These are phyloP conservation scores for Cladosporium velox DNA, from an alignment of 2,329 filamentous ascomycete genomes.

Conservation along the genomic window DNA sequence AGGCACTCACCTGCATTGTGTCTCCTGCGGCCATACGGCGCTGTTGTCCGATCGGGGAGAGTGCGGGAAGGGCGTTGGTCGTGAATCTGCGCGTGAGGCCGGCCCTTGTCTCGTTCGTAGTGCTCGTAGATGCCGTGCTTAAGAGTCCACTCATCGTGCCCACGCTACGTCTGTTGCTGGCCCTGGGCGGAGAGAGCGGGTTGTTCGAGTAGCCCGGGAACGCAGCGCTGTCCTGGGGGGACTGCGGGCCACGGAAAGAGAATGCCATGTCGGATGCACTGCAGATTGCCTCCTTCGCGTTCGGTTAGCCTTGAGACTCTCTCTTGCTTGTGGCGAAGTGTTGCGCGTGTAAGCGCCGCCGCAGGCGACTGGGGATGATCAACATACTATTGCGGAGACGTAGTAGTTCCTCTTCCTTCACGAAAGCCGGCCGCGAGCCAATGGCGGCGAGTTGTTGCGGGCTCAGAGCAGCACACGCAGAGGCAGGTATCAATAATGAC, in stretches of 20 bases:
- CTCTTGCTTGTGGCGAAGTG: neutral
- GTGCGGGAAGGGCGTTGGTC: constrained; percentile 77
- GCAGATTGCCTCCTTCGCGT: neutral
- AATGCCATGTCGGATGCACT: constrained; percentile 59
- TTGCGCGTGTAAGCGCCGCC: constrained; percentile 11
- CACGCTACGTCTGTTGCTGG: constrained; percentile 36
- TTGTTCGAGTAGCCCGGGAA: constrained; percentile 59
- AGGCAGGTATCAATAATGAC: constrained; percentile 12
- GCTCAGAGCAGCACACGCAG: constrained; percentile 8
- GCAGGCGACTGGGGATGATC: neutral
- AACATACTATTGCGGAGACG: constrained; percentile 19
- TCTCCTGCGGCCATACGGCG: constrained; percentile 56
- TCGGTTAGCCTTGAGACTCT: neutral
- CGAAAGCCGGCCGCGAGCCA: constrained; percentile 12
- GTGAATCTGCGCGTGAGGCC: constrained; percentile 90
- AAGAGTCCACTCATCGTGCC: constrained; percentile 28
- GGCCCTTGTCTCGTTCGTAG: constrained; percentile 67
- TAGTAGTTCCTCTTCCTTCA: constrained; percentile 17
- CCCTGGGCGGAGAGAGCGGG: constrained; percentile 53
- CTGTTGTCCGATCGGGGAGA: constrained; percentile 61
- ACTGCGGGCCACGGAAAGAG: constrained; percentile 68
- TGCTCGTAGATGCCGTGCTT: constrained; percentile 12
- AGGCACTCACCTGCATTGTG: constrained; percentile 34
- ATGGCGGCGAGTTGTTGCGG: constrained; percentile 12
- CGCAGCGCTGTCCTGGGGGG: constrained; percentile 73